Evolutionary conservation across 2,329 filamentous ascomycete species (phyloP).

Genomic region (Cercospora beticola): DNA sequence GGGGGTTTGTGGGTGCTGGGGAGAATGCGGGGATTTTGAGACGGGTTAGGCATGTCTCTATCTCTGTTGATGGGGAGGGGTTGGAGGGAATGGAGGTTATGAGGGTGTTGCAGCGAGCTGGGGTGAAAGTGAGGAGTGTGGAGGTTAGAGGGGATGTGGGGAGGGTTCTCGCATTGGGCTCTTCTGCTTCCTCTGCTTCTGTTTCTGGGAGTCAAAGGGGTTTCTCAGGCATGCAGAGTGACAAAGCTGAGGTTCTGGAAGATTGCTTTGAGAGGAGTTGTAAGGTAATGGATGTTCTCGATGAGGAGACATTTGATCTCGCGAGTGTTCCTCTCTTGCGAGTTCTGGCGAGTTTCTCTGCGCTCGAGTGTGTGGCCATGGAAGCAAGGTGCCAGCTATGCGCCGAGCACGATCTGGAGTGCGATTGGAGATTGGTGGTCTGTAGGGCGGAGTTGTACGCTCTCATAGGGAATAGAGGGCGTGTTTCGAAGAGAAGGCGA

Average conservation of each 20-base stretch:
- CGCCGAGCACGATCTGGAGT: background rate
- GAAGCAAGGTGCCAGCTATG: background rate
- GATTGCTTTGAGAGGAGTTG: background rate
- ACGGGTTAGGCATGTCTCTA: background rate
- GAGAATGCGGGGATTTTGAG: background rate
- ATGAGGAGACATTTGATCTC: background rate
- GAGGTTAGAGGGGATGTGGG: background rate
- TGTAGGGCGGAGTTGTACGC: background rate
- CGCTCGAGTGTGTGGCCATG: background rate
- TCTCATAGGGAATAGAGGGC: background rate
- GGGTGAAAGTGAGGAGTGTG: background rate
- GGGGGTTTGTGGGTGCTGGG: background rate
- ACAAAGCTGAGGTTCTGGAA: background rate
- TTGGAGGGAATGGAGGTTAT: background rate
- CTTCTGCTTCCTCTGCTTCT: background rate
- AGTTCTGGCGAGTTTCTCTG: background rate
- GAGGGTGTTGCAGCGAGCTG: background rate
- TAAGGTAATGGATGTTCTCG: background rate
- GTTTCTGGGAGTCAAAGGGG: background rate
- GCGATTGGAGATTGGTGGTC: background rate
- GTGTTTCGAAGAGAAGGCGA: background rate
- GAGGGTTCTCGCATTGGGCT: background rate
- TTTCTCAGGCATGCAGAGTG: background rate
- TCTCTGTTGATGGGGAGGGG: background rate
- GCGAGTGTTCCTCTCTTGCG: background rate